Evolutionary conservation across 495 filamentous ascomycete species (phyloP), one percentile per base, ranked within the genome.

Genomic region (Penicillium macrosclerotiorum): DNA sequence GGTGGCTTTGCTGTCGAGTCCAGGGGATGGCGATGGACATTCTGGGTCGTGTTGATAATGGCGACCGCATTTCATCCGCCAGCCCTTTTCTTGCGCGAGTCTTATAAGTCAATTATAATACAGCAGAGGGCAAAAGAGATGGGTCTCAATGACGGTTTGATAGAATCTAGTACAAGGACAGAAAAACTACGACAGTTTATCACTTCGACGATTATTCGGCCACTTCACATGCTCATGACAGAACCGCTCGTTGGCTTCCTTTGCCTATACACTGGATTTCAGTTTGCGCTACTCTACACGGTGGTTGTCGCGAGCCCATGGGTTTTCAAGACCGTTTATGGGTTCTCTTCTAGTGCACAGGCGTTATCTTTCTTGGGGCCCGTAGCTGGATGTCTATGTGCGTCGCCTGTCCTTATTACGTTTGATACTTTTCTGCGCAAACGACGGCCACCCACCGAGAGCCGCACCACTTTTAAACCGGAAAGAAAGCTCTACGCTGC

Each of bases 211-310:
- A 33, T 72, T 19, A 42, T 60, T 9, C 45, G 67, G 16, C 67
- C 83, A 0, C 20, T 84, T 0, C 59, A 75, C 39, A 86, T 86
- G 83, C 64, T 85, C 38, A 33, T 79, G 18, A 78, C 71, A 0
- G 83, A 86, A 57, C 81, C 82, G 5, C 80, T 86, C 40, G 81
- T 85, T 36, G 48, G 43, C 2, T 69, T 71, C 22, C 63, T 70
- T n/a, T 71, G 48, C 40, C 45, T 81, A 18, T 74, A 54, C 20
- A 47, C 72, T 8, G 59, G 59, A 0, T 51, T 60, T 5, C 71
- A 71, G 23, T 75, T 77, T 62, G 35, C 67, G 1, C 23, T 72
- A 8, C 69, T 79, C 41, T 73, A 79, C 42, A 50, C 47, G 49
- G 41, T 67, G 60, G 59, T 74, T 54, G 62, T 63, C 53, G 45